A percentile compares a stretch with the other conserved stretches of the same genome.
Evolutionary conservation across 768 basidiomycete genomes (phyloP).

Genomic region (Auricularia sp.): DNA sequence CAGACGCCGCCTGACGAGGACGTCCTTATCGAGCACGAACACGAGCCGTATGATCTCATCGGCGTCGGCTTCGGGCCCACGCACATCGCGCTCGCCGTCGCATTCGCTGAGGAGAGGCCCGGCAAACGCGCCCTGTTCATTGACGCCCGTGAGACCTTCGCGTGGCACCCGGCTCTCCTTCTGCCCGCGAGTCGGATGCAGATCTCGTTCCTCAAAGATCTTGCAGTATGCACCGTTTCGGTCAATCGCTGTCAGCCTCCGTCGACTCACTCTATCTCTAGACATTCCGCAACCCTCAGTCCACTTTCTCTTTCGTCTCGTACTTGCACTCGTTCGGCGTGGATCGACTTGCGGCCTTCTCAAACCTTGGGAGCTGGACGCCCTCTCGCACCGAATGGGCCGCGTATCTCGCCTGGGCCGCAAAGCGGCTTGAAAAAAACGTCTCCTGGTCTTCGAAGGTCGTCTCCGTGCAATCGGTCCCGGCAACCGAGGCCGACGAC

Average conservation of each 20-base stretch:
- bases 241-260: background rate
- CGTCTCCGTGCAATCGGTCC: slow-evolving; percentile 23
- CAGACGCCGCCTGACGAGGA: background rate
- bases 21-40: background rate
- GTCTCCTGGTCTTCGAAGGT: slow-evolving; percentile 36
- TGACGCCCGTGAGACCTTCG: slow-evolving; percentile 22
- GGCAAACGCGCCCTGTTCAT: background rate
- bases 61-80: slow-evolving; percentile 46
- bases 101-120: slow-evolving; percentile 41
- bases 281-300: slow-evolving; percentile 41
- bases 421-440: slow-evolving; percentile 35
- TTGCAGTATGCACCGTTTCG: slow-evolving; percentile 21
- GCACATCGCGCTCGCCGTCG: slow-evolving; percentile 39
- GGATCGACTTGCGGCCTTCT: slow-evolving; percentile 40
- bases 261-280: background rate
- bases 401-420: slow-evolving; percentile 47
- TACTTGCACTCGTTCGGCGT: slow-evolving; percentile 36
- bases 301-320: slow-evolving; percentile 41
- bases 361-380: slow-evolving; percentile 41
- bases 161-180: slow-evolving; percentile 50
- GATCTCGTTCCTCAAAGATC: slow-evolving; percentile 36
- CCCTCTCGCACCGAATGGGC: slow-evolving; percentile 45
- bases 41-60: slow-evolving; percentile 31
- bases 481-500: background rate
- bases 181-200: slow-evolving; percentile 31